A percentile compares a stretch with the other conserved stretches of the same genome.
Conservation (phyloP, 352 stramenopile genomes). For the Pythium angustatum region DNA sequence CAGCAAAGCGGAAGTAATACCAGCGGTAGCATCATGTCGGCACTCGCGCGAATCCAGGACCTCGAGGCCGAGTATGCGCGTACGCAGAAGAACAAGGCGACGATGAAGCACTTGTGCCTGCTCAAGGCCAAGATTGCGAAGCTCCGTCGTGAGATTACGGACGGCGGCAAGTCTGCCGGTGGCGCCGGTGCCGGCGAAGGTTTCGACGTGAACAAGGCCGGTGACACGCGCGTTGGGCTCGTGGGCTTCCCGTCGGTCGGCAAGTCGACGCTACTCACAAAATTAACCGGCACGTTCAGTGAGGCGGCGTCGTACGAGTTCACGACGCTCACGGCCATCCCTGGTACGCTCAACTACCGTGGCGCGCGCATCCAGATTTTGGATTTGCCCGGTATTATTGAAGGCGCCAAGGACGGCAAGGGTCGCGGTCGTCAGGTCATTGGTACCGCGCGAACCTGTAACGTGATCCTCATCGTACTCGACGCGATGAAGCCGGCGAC, state of each 20-base stretch:
- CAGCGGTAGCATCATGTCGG: conserved; percentile 32
- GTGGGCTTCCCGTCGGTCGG: conserved; percentile 99
- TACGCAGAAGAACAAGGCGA: conserved; percentile 99
- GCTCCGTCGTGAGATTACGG: conserved; percentile 92
- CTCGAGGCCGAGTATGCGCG: conserved; percentile 93
- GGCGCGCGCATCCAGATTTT: conserved; percentile 87
- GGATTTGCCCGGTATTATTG: conserved; percentile 97
- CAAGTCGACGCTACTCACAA: conserved; percentile 97
- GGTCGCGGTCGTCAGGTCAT: conserved; percentile 97
- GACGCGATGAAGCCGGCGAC: conserved; percentile 96
- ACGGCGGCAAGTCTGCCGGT: conserved; percentile 67
- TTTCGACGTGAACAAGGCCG: conserved; percentile 93
- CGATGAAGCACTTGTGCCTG: conserved; percentile 98
- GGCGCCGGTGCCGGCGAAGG: conserved; percentile 68
- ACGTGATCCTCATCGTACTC: conserved; percentile 98
- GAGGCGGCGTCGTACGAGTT: conserved; percentile 98
- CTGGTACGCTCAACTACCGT: conserved; percentile 97
- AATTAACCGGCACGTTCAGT: conserved; percentile 95
- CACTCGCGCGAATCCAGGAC: conserved; percentile 79
- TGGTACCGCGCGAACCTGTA: conserved; percentile 95
- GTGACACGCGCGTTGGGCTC: conserved; percentile 97
- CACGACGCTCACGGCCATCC: conserved; percentile 99
- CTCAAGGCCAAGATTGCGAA: conserved; percentile 99
- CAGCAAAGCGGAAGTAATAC: not conserved
- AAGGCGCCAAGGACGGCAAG: conserved; percentile 98